phyloP scores from a whole-genome alignment of 257 asterid species.

The Voacanga thouarsii region DNA sequence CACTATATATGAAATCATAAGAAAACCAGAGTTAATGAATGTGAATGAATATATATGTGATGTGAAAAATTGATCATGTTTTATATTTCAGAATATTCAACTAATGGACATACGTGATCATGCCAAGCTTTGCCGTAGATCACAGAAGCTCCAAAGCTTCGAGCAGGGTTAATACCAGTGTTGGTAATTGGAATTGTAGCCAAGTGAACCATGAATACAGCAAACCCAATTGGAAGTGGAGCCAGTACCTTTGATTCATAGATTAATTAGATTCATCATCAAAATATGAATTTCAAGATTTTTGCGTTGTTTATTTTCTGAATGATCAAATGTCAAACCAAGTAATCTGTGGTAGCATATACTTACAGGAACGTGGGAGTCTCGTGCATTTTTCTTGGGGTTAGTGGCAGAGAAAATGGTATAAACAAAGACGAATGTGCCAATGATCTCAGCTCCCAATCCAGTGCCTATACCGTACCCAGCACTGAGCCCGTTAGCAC shows the following conservation, averaged over 20 bases:
- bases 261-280: not conserved
- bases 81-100: not conserved
- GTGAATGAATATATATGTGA: no score
- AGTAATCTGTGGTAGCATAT: not conserved
- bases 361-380: slow-evolving; percentile 76
- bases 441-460: slow-evolving; percentile 69
- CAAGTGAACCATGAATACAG: slow-evolving; percentile 76
- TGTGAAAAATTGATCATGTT: not conserved
- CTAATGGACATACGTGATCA: slow-evolving; percentile 43
- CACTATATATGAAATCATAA: slow-evolving; percentile 41
- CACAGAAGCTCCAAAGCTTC: slow-evolving; percentile 76
- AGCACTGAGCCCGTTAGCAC: slow-evolving; percentile 45
- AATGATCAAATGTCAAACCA: not conserved
- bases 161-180: slow-evolving; percentile 72
- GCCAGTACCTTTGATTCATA: slow-evolving; percentile 52
- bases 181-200: slow-evolving; percentile 78
- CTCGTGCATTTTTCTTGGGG: slow-evolving; percentile 69
- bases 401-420: slow-evolving; percentile 75
- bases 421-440: slow-evolving; percentile 67
- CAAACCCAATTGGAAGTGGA: slow-evolving; percentile 80
- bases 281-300: not conserved
- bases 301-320: not conserved
- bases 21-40: no score
- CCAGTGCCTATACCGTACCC: slow-evolving; percentile 69
- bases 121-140: slow-evolving; percentile 65